Percentiles rank a stretch among this genome's conserved stretches.
Conservation (phyloP, 345 rosid genomes). For the Firmiana major region DNA sequence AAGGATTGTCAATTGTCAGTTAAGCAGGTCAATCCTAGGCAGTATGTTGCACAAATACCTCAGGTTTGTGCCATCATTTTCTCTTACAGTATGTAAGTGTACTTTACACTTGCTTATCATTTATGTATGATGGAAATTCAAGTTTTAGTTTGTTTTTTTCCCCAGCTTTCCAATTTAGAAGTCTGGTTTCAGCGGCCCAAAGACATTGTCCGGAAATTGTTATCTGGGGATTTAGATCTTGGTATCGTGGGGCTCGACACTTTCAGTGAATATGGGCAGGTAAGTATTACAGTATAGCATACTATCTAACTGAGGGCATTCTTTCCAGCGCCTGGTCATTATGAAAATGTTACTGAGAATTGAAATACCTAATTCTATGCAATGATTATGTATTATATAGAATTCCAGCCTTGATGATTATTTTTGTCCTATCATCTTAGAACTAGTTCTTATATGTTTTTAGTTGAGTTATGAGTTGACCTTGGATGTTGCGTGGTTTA, state of each 20-base stretch:
- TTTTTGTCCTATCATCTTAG: background rate
- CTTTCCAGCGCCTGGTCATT: no score
- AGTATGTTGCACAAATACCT: constrained; percentile 88
- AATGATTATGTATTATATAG: background rate
- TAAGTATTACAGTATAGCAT: constrained; percentile 19
- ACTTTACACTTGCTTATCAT: background rate
- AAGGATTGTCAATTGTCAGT: constrained; percentile 90
- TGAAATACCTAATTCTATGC: background rate
- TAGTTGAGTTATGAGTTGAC: background rate
- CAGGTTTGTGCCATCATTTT: constrained; percentile 47
- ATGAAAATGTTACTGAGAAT: background rate
- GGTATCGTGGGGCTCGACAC: constrained; percentile 93
- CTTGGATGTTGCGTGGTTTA: background rate
- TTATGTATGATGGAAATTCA: background rate
- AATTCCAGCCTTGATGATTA: background rate
- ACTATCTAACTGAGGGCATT: background rate
- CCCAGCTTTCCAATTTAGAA: constrained; percentile 72
- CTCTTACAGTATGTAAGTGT: background rate
- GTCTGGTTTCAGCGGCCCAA: constrained; percentile 99
- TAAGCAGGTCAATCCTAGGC: constrained; percentile 88
- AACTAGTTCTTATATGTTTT: background rate
- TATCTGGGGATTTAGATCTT: constrained; percentile 90
- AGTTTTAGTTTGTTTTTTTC: background rate
- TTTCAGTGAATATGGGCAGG: constrained; percentile 79
- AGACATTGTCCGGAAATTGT: constrained; percentile 78